Evolutionary conservation across 768 basidiomycete genomes (phyloP).

Genomic region (Agaricus blazei): DNA sequence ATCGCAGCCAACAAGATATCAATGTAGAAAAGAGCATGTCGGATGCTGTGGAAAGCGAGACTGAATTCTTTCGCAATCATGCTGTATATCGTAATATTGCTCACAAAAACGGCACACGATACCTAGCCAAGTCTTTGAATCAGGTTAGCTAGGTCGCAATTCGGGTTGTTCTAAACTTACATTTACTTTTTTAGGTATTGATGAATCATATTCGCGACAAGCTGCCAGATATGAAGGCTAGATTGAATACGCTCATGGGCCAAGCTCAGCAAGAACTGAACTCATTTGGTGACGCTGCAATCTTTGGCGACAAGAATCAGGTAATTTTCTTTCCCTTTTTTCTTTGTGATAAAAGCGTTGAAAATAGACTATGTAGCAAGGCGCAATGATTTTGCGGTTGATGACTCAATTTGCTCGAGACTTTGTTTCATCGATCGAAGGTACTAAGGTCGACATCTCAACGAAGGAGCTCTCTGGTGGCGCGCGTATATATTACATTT

Average conservation of each 20-base stretch:
- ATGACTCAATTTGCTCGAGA: slow-evolving; percentile 99
- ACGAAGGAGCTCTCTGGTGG: slow-evolving; percentile 98
- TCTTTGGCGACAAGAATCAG: slow-evolving; percentile 89
- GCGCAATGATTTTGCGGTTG: slow-evolving; percentile 83
- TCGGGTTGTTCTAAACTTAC: background rate
- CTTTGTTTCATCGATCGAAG: slow-evolving; percentile 95
- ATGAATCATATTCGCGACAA: slow-evolving; percentile 99
- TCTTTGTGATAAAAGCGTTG: slow-evolving; percentile 7
- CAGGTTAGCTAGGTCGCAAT: slow-evolving; percentile 48
- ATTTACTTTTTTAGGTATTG: slow-evolving; percentile 51
- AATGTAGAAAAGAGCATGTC: slow-evolving; percentile 79
- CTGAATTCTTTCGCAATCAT: slow-evolving; percentile 88
- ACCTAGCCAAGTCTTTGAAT: slow-evolving; percentile 89
- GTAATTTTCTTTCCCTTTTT: slow-evolving; percentile 39
- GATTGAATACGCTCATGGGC: slow-evolving; percentile 96
- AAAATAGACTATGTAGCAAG: slow-evolving; percentile 47
- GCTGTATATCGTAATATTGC: slow-evolving; percentile 92
- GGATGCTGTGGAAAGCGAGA: slow-evolving; percentile 80
- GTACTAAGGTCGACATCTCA: slow-evolving; percentile 92
- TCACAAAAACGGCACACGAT: slow-evolving; percentile 96
- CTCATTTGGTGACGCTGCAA: slow-evolving; percentile 90
- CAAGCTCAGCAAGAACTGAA: slow-evolving; percentile 98
- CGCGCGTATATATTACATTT: slow-evolving; percentile 98
- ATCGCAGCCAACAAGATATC: slow-evolving; percentile 97
- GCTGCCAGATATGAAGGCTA: slow-evolving; percentile 98